phyloP scores from a whole-genome alignment of 495 filamentous ascomycete genomes.

The Neurospora sp. region DNA sequence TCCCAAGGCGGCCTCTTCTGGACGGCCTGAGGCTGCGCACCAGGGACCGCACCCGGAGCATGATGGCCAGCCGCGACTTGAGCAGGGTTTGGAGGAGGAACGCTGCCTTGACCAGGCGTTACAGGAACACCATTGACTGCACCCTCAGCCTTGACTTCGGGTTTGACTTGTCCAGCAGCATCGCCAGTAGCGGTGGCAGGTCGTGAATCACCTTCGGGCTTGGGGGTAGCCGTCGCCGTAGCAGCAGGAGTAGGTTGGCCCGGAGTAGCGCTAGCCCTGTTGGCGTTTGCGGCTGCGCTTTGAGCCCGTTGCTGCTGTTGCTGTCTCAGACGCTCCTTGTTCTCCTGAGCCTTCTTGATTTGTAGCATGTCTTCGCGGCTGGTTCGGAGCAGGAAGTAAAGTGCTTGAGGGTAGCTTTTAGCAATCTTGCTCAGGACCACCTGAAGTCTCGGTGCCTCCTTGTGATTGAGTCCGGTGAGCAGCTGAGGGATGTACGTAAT shows the following conservation, averaged over 20 bases:
- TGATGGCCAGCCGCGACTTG: slow-evolving; percentile 14
- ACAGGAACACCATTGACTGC: slow-evolving; percentile 6
- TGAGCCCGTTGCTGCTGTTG: slow-evolving; percentile 3
- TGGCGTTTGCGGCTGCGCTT: slow-evolving; percentile 30
- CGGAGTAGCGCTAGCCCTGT: slow-evolving; percentile 2
- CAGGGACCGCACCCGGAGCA: slow-evolving; percentile 16
- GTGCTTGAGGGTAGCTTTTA: slow-evolving; percentile 83
- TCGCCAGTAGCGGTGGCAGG: slow-evolving; percentile 42
- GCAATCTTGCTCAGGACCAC: slow-evolving; percentile 84
- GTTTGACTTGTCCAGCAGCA: slow-evolving; percentile 26
- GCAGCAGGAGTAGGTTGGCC: background rate
- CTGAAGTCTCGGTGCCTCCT: slow-evolving; percentile 79
- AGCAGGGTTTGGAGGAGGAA: slow-evolving; percentile 6
- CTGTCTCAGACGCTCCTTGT: slow-evolving; percentile 43
- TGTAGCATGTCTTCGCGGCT: slow-evolving; percentile 88
- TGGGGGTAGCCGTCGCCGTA: slow-evolving; percentile 11
- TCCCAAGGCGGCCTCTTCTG: slow-evolving; percentile 85
- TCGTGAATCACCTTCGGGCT: slow-evolving; percentile 28
- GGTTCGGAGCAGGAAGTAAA: slow-evolving; percentile 90
- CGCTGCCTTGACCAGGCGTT: slow-evolving; percentile 7
- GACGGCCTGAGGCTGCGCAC: slow-evolving; percentile 18
- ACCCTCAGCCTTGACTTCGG: slow-evolving; percentile 30
- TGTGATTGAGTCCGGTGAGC: slow-evolving; percentile 75
- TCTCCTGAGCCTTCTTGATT: slow-evolving; percentile 81
- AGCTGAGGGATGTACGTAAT: slow-evolving; percentile 98